These are phyloP conservation scores for Rubus idaeus DNA, from an alignment of 306 rosid genomes.

Conservation along the genomic window DNA sequence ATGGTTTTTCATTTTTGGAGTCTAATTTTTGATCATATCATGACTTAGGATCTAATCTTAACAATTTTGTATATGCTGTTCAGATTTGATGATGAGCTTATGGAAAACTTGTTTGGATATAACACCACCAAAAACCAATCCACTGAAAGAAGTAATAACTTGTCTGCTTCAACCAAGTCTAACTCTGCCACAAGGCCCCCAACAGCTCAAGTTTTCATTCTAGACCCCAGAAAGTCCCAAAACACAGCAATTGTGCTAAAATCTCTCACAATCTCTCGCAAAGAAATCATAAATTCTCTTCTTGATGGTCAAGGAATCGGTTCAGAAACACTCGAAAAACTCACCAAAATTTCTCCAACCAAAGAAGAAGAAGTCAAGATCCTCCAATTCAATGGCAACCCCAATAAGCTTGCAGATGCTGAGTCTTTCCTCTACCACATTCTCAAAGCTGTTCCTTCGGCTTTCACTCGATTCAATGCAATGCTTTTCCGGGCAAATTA, in stretches of 20 bases:
- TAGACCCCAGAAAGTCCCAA: conserved; percentile 72
- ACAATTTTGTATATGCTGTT: neutral
- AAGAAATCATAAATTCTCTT: conserved; percentile 61
- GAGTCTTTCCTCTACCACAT: conserved; percentile 73
- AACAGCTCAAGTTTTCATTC: conserved; percentile 57
- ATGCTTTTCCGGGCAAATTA: conserved; percentile 72
- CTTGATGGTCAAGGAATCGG: conserved; percentile 67
- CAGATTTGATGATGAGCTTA: conserved; percentile 81
- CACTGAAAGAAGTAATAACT: conserved; percentile 34
- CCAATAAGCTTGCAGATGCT: conserved; percentile 61
- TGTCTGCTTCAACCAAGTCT: conserved; percentile 35
- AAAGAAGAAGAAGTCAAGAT: conserved; percentile 66
- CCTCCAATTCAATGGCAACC: conserved; percentile 59
- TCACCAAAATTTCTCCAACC: conserved; percentile 68
- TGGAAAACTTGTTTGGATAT: conserved; percentile 78
- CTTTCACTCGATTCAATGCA: conserved; percentile 59
- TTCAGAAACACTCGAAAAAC: conserved; percentile 71
- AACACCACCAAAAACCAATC: conserved; percentile 32
- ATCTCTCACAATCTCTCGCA: conserved; percentile 54
- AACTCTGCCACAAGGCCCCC: conserved; percentile 20
- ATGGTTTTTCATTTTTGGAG: neutral
- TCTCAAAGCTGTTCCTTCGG: conserved; percentile 69
- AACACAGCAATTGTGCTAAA: conserved; percentile 75
- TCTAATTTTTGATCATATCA: neutral
- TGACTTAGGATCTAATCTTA: neutral